Percentiles rank a stretch among this genome's conserved stretches.
These are phyloP conservation scores for Fraxinus americana DNA, from an alignment of 257 asterid genomes.

Conservation along the genomic window DNA sequence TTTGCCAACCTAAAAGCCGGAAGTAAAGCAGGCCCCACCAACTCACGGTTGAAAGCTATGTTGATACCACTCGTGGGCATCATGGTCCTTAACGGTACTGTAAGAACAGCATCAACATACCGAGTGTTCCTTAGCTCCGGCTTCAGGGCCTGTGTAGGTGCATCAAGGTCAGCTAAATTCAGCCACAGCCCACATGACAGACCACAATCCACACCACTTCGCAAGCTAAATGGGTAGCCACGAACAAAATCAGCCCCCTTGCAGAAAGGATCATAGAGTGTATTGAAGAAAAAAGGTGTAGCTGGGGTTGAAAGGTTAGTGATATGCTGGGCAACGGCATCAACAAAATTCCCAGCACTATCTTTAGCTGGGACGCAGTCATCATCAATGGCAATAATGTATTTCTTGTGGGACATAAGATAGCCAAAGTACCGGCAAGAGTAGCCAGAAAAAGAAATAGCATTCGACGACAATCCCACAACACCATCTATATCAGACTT, in stretches of 20 bases:
- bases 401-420: conserved; percentile 71
- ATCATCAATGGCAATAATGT: conserved; percentile 74
- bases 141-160: conserved; percentile 92
- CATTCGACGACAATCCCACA: conserved; percentile 49
- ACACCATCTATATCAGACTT: conserved; percentile 67
- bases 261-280: conserved; percentile 78
- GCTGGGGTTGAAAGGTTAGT: conserved; percentile 79
- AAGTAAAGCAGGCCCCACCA: conserved; percentile 77
- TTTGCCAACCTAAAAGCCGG: conserved; percentile 77
- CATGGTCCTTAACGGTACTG: conserved; percentile 68
- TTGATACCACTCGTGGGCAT: conserved; percentile 87
- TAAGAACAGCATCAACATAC: conserved; percentile 86
- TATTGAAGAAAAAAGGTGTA: conserved; percentile 91
- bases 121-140: conserved; percentile 57
- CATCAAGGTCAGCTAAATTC: conserved; percentile 84
- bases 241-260: conserved; percentile 90
- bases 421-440: conserved; percentile 92
- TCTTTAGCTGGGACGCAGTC: conserved; percentile 83
- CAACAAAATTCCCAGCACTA: conserved; percentile 40
- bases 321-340: conserved; percentile 72
- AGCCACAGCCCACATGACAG: conserved; percentile 93
- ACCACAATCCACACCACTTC: conserved; percentile 83
- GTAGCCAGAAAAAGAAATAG: conserved; percentile 70
- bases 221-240: conserved; percentile 92
- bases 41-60: conserved; percentile 64